phyloP scores from a whole-genome alignment of 495 filamentous ascomycete species.

The Pseudoneurospora amorphoporcata region DNA sequence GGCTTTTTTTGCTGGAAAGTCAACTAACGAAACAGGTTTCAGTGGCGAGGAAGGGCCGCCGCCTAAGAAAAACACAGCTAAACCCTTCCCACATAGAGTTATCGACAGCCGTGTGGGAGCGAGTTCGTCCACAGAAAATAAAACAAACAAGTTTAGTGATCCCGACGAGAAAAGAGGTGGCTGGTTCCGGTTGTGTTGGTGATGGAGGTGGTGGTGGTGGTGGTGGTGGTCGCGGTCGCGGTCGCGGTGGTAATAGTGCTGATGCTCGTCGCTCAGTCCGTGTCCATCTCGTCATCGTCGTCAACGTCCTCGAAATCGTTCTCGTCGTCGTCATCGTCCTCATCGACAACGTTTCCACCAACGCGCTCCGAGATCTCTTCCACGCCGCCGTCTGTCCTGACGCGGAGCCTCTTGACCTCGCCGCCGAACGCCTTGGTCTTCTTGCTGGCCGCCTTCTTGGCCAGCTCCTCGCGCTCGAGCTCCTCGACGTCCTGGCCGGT shows the following conservation, averaged over 20 bases:
- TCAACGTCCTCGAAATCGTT: constrained; percentile 43
- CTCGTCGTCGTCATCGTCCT: constrained; percentile 33
- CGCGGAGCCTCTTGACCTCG: constrained; percentile 51
- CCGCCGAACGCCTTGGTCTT: constrained; percentile 43
- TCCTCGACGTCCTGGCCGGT: constrained; percentile 46
- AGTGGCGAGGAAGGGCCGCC: neutral
- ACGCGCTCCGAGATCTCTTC: constrained; percentile 38
- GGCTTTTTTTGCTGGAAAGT: neutral
- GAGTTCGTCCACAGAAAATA: neutral
- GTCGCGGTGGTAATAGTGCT: neutral
- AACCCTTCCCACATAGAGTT: neutral
- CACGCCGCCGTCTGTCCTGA: constrained; percentile 57
- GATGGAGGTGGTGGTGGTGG: neutral
- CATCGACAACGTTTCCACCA: constrained; percentile 7
- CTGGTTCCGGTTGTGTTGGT: neutral
- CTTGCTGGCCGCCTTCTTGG: constrained; percentile 18
- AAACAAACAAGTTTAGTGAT: neutral
- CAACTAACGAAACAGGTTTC: neutral
- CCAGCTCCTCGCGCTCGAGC: constrained; percentile 30
- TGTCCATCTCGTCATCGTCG: constrained; percentile 50
- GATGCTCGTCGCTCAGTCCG: constrained; percentile 41
- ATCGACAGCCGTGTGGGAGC: neutral
- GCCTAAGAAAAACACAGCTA: neutral
- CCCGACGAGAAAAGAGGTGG: neutral
- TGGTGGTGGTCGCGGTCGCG: neutral